Evolutionary conservation across 176 grass and related monocot genomes (phyloP), one percentile per base, ranked within the genome.

Genomic region (Musa beccarii): DNA sequence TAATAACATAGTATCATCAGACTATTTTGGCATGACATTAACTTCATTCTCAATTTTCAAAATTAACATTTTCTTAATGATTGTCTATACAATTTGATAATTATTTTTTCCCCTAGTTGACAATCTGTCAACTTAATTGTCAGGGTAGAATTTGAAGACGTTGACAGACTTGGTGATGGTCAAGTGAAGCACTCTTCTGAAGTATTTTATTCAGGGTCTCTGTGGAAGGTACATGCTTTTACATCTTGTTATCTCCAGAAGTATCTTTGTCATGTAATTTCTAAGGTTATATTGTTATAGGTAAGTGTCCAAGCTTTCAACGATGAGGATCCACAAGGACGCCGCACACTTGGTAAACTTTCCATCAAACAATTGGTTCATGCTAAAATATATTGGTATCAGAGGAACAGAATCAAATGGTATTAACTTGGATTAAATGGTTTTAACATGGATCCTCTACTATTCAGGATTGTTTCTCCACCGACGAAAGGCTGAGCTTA

Each of bases 251-350:
- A 49, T 54, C 57, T 34, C 23, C 11, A 51, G 1, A 49, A 14
- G 61, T 67, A 8, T 52, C 19, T 17, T 21, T 52, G 24, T 16
- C 12, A 16, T 71, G 23, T 28, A 56, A 66, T 71, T 79, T 28
- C 26, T 59, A 78, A 84, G 67, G 54, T 77, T 51, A 29, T 5
- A 19, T 34, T 52, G 73, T 79, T 80, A 59, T 79, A 98, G 95
- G 95, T 98, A 74, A 98, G 90, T 84, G 95, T 94, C 51, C 95
- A 98, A 77, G 95, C 95, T 43, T 94, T 98, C 88, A 98, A 89
- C 61, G 95, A 98, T n/a, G 95, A 98, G 78, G 95, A 98, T 82
- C 95, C 95, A 59, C 95, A 98, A 78, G 90, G 95, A 20, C 86
- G 88, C 23, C 90, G 95, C 49, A 98, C 95, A 28, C 88, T 98